Percentiles rank a stretch among this genome's conserved stretches.
These are phyloP conservation scores for Cytospora mali DNA, from an alignment of 2,329 filamentous ascomycete species.

Conservation along the genomic window DNA sequence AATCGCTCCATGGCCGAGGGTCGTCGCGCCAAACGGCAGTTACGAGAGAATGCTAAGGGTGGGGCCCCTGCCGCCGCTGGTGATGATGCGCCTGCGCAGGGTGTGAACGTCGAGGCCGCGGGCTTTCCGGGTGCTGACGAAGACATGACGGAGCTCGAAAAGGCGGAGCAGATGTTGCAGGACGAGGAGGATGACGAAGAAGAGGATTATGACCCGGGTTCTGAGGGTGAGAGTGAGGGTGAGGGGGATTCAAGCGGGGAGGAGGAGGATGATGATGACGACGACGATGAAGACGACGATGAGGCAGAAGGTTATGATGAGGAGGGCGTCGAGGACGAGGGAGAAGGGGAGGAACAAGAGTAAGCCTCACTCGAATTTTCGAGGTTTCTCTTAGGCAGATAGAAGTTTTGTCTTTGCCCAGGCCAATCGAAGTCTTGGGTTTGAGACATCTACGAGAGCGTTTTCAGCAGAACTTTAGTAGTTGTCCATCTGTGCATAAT, in stretches of 20 bases:
- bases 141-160: conserved; percentile 52
- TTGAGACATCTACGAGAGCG: background rate
- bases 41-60: conserved; percentile 61
- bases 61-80: conserved; percentile 36
- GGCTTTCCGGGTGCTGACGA: conserved; percentile 39
- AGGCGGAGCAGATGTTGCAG: conserved; percentile 56
- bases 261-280: conserved; percentile 56
- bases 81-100: conserved; percentile 36
- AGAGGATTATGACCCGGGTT: conserved; percentile 67
- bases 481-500: background rate
- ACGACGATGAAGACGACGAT: conserved; percentile 46
- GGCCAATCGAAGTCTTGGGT: too few species aligned
- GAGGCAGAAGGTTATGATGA: conserved; percentile 41
- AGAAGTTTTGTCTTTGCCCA: background rate
- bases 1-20: conserved; percentile 71
- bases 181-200: conserved; percentile 68
- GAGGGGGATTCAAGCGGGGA: conserved; percentile 54
- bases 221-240: conserved; percentile 61
- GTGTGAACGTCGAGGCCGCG: conserved; percentile 43
- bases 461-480: background rate
- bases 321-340: conserved; percentile 35
- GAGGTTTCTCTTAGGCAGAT: background rate
- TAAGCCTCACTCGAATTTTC: background rate
- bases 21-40: conserved; percentile 64
- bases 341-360: conserved; percentile 29